These are phyloP conservation scores for Cystobasidium tubakii DNA, from an alignment of 768 basidiomycete species.

Conservation along the genomic window DNA sequence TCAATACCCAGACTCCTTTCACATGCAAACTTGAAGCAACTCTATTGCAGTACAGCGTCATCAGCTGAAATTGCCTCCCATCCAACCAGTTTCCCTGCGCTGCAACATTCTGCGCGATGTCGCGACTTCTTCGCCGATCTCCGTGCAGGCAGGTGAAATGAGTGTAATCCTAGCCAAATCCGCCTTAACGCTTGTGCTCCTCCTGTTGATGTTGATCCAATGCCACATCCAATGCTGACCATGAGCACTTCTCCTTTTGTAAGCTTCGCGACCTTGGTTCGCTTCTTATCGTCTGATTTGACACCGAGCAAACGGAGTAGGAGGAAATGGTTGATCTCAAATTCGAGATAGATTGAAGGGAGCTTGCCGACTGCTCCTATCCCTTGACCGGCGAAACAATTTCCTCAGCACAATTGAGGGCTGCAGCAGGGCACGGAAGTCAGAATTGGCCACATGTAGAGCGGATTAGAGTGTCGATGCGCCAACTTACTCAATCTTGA, in stretches of 20 bases:
- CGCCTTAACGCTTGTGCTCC: constrained; percentile 84
- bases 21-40: not conserved
- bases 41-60: not conserved
- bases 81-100: constrained; percentile 45
- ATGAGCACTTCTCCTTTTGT: constrained; percentile 50
- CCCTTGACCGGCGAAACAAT: constrained; percentile 93
- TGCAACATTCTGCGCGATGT: constrained; percentile 62
- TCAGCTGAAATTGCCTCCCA: constrained; percentile 7
- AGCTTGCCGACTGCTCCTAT: constrained; percentile 89
- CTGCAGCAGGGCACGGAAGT: not conserved
- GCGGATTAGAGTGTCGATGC: not conserved
- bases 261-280: constrained; percentile 61
- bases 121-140: constrained; percentile 96
- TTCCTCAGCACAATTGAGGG: constrained; percentile 91
- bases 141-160: constrained; percentile 90
- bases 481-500: constrained; percentile 71
- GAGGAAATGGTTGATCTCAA: constrained; percentile 88
- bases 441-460: constrained; percentile 46
- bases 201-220: constrained; percentile 94
- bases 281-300: constrained; percentile 97
- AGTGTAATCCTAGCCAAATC: constrained; percentile 83
- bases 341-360: constrained; percentile 85
- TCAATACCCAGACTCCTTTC: too few species aligned
- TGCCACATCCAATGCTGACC: constrained; percentile 99
- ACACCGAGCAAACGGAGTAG: constrained; percentile 94